Base-by-base conservation (phyloP, 805 yeast species). In the Spathaspora girioi region DNA sequence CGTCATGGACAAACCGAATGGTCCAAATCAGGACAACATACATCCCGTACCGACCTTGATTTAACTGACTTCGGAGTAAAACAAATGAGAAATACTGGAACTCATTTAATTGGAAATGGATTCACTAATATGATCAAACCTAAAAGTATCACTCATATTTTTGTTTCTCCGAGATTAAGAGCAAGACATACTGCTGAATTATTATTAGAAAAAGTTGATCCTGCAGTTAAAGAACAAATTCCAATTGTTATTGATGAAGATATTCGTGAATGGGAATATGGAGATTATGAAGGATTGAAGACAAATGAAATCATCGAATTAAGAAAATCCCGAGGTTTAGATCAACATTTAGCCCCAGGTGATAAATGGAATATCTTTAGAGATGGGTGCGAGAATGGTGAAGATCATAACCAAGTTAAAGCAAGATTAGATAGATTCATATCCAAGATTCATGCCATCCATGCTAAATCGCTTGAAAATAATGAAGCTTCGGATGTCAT, bases 1-100 rank as follows among this genome's bases (percentile, higher is more conserved):
- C 89, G 94, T 65, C 94, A 87, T 59, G 93, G 93, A 59, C 97
- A 92, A 72, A 92, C 98, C 1, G 96, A 86, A 67, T 92, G 98
- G 98, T 92, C 97, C 45, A 84, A 87, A 62, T 79, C 91, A 1
- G 98, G 98, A 23, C 96, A 89, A 66, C 86, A 89, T 70, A 93
- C 98, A 3, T 89, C 97, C 2, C 57, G 75, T 43, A 93, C 98
- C 1, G 97, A 93, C 59, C 64, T 93, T 15, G 83, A 83, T 9
- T 78, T 93, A 62, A 89, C 97, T 1, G 77, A 74, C 2, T 85
- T 81, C 59, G 98, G 97, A 47, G 88, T 82, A 12, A 73, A 73
- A 38, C 94, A 90, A 63, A 89, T 90, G 82, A 68, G 71, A 45
- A 80, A 80, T 32, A 87, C 96, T 19, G 97, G 97, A 6, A 68